Evolutionary conservation across 116 monocot genomes (phyloP).

Genomic region (Phalaenopsis hybrid): DNA sequence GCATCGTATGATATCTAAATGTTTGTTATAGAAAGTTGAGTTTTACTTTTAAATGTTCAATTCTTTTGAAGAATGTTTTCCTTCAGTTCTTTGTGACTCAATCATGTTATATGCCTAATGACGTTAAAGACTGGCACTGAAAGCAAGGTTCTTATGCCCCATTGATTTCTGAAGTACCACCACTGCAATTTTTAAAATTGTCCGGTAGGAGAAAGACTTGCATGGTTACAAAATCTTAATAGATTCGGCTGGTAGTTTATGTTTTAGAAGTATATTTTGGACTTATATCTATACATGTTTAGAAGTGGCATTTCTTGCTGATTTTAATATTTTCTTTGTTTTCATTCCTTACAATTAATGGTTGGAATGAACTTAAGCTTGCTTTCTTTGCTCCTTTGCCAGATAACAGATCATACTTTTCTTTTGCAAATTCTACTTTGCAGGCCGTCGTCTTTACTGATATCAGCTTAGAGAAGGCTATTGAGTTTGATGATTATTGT

Average conservation of each 20-base stretch:
- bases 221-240: neutral
- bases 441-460: slow-evolving; percentile 55
- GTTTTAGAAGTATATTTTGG: neutral
- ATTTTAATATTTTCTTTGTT: neutral
- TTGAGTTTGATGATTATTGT: slow-evolving; percentile 46
- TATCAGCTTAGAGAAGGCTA: slow-evolving; percentile 42
- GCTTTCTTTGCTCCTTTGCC: neutral
- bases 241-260: neutral
- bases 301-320: neutral
- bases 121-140: neutral
- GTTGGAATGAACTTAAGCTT: neutral
- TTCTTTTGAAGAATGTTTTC: too few relatives aligned
- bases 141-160: neutral
- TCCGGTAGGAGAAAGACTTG: neutral
- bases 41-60: neutral
- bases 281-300: neutral
- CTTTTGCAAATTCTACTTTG: slow-evolving; percentile 9
- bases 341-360: neutral
- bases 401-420: neutral
- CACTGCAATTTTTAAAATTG: neutral
- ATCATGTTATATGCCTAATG: neutral
- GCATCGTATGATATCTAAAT: too few relatives aligned
- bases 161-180: neutral
- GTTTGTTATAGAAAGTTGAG: too few relatives aligned
- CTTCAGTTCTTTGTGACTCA: neutral